A percentile compares a stretch with the other conserved stretches of the same genome.
These are phyloP conservation scores for Chlorella sp. DNA, from an alignment of 139 green algal genomes.

Conservation along the genomic window DNA sequence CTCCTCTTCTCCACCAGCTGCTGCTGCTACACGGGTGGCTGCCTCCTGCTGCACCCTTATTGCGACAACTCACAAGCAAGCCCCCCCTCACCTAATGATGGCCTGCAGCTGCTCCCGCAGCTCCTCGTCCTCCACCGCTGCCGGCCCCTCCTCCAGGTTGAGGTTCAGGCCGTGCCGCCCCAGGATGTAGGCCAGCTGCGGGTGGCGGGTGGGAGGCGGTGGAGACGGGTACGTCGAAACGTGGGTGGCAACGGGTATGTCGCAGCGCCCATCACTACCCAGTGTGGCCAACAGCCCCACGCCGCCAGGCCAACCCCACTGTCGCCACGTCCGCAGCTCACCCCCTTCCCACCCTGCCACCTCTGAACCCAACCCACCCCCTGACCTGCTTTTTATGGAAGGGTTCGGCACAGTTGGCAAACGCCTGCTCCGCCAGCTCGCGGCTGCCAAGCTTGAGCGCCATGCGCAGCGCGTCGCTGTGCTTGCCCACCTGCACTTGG, in stretches of 20 bases:
- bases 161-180: slow-evolving; percentile 72
- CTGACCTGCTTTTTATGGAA: slow-evolving; percentile 26
- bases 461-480: slow-evolving; percentile 88
- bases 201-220: slow-evolving; percentile 18
- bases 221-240: too few species aligned
- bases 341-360: too few species aligned
- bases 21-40: too few species aligned
- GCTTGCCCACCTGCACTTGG: slow-evolving; percentile 46
- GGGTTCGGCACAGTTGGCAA: slow-evolving; percentile 59
- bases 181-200: slow-evolving; percentile 94
- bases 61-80: too few species aligned
- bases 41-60: too few species aligned
- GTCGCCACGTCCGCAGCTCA: too few species aligned
- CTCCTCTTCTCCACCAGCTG: neutral
- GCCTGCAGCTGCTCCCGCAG: slow-evolving; percentile 58
- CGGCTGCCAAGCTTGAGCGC: slow-evolving; percentile 50
- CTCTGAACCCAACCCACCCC: neutral
- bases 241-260: too few species aligned
- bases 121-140: slow-evolving; percentile 72
- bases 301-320: too few species aligned
- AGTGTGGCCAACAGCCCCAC: too few species aligned
- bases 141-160: slow-evolving; percentile 81
- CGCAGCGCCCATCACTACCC: too few species aligned
- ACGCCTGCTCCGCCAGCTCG: slow-evolving; percentile 36
- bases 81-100: slow-evolving; percentile 24